Percentiles rank a stretch among this genome's conserved stretches.
Evolutionary conservation across 345 rosid species (phyloP).

Genomic region (Pugionium dolabratum): DNA sequence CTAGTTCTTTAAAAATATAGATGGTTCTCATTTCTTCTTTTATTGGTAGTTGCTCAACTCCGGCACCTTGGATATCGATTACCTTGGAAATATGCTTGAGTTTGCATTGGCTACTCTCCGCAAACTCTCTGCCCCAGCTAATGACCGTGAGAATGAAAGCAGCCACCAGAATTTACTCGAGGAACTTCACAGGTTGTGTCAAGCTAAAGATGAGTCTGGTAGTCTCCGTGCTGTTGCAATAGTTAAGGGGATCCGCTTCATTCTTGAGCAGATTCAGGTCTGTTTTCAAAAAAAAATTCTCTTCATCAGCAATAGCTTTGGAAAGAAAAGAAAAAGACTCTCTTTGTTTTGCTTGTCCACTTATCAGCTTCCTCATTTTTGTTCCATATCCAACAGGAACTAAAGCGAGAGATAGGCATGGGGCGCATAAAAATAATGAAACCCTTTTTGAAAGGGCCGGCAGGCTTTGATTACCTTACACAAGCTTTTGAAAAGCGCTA

Average conservation of each 20-base stretch:
- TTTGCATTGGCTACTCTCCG: constrained; percentile 71
- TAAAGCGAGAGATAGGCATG: constrained; percentile 70
- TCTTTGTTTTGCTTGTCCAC: constrained; percentile 13
- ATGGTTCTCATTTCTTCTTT: constrained; percentile 17
- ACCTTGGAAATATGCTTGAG: constrained; percentile 73
- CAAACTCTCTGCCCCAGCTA: constrained; percentile 76
- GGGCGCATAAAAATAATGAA: constrained; percentile 76
- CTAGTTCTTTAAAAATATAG: too few species aligned
- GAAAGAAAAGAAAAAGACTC: background rate
- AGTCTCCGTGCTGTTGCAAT: constrained; percentile 57
- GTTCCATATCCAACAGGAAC: constrained; percentile 45
- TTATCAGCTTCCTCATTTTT: background rate
- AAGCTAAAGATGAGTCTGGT: constrained; percentile 49
- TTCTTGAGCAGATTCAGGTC: constrained; percentile 89
- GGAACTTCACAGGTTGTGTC: constrained; percentile 61
- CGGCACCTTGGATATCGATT: constrained; percentile 65
- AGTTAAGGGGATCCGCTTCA: constrained; percentile 79
- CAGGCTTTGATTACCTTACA: constrained; percentile 72
- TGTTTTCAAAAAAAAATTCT: background rate
- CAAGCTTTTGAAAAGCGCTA: constrained; percentile 59
- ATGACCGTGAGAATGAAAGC: constrained; percentile 60
- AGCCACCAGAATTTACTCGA: constrained; percentile 52
- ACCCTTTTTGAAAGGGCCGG: constrained; percentile 79
- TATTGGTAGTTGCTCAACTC: constrained; percentile 61
- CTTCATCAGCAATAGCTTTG: background rate